Evolutionary conservation across 2,329 filamentous ascomycete genomes (phyloP), one percentile per base, ranked within the genome.

Genomic region (Tothia fuscella): DNA sequence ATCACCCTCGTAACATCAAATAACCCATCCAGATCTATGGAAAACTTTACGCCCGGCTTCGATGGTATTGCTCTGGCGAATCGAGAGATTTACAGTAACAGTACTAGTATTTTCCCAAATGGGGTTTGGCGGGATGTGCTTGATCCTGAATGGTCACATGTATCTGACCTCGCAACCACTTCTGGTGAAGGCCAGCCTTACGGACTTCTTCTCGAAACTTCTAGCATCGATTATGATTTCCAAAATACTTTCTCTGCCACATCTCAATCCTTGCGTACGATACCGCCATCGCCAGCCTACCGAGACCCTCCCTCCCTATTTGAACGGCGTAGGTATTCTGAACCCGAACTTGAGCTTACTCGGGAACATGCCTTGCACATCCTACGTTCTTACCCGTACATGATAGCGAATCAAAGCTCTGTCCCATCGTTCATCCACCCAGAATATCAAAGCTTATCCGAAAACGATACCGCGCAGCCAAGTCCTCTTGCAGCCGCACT

Each of bases 371-470:
- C 35, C 20, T 19, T 38, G 12, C 35, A 38, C 35, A 38, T 38
- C 20, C 35, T 38, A 9, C 35, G 21, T 10, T 31, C 35, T 10
- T 38, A 38, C 20, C 35, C 35, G 26, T 38, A 38, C 21, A 38
- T 38, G 35, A 10, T 38, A 25, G 35, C 35, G 10, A 28, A 25
- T 19, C 35, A 26, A 19, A 21, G 16, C 26, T 31, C 10, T 38
- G 12, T 38, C 10, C 35, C 35, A 30, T 21, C 35, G 26, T 38
- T 38, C 35, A 38, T 38, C 20, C 35, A 38, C 20, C 35, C 35
- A 19, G 26, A 25, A 28, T 38, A 38, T 25, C 35, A 25, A 10
- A 12, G 26, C 10, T 16, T 38, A 10, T 38, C 20, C 26, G 35
- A 25, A 28, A 25, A 26, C 26, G 35, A 38, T 21, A 38, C 35